Base-by-base conservation (phyloP, 2,329 filamentous ascomycete genomes). In the Massarina eburnea region DNA sequence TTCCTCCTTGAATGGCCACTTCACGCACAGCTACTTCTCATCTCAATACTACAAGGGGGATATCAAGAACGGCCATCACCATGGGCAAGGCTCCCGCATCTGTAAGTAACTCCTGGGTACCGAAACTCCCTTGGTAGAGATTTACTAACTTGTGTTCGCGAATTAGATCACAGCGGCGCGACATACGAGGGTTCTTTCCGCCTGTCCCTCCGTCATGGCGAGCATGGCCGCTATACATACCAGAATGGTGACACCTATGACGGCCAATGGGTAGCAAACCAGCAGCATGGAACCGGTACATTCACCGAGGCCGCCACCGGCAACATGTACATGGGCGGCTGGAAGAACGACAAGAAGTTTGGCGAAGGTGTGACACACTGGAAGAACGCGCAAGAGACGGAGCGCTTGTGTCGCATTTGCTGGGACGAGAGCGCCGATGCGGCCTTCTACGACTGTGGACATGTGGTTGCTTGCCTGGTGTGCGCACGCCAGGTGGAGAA, bases 161-260 rank as follows among this genome's bases (percentile, higher is more conserved):
- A n/a, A n/a, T n/a, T n/a, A n/a, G n/a, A 78, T 50, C 72, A 77
- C 50, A 74, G 73, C 20, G 81, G 80, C 37, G 76, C 80, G 42
- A 76, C 74, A 19, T 85, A 85, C 62, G 70, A 66, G 14, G 82
- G 82, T 15, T 66, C 73, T 5, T 83, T 84, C 60, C 67, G 74
- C 41, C 70, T 79, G 26, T 75, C 74, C 36, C 67, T 75, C 42
- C 78, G 78, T 43, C 75, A 81, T 30, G 82, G 82, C 17, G 35
- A 38, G 4, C 71, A 76, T 41, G 82, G 82, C 40, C 72, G 72
- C 10, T 80, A 84, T 73, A 78, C 75, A 4, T 84, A 82, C 62
- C 75, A 78, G 20, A 82, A 95, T 68, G 83, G 82, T 50, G 83
- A 83, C 41, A 79, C 86, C 47, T 83, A 78, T 56, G 68, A 71